Percentiles rank a stretch among this genome's conserved stretches.
These are phyloP conservation scores for Solanum appendiculatum DNA, from an alignment of 257 asterid genomes.

Conservation along the genomic window DNA sequence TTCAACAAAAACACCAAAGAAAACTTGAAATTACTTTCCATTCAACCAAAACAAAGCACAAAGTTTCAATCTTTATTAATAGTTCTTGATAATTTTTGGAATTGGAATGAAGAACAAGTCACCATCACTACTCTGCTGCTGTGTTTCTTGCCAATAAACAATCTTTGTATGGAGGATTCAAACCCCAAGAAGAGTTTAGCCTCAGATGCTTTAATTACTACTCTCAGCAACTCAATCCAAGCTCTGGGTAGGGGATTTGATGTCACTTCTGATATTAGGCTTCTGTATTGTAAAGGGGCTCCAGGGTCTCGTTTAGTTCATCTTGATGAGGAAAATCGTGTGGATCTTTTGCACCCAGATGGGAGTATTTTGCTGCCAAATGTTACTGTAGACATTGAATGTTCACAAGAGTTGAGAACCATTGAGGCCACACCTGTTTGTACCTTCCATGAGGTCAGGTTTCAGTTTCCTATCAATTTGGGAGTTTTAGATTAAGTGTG, in stretches of 20 bases:
- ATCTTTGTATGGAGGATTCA: background rate
- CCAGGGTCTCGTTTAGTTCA: slow-evolving; percentile 74
- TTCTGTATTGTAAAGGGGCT: slow-evolving; percentile 85
- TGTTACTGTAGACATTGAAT: slow-evolving; percentile 77
- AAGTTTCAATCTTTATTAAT: slow-evolving; percentile 14
- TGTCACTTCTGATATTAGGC: slow-evolving; percentile 95
- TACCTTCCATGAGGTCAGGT: slow-evolving; percentile 71
- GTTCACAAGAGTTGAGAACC: slow-evolving; percentile 29
- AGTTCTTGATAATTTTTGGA: background rate
- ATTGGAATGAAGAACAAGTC: slow-evolving; percentile 9
- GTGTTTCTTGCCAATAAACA: background rate
- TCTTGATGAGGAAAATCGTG: slow-evolving; percentile 47
- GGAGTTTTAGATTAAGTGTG: background rate
- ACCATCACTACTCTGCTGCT: background rate
- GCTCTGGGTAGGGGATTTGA: slow-evolving; percentile 98
- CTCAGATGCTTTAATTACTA: slow-evolving; percentile 53
- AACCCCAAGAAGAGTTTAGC: background rate
- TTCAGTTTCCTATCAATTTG: background rate
- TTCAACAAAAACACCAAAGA: background rate
- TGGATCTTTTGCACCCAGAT: slow-evolving; percentile 48
- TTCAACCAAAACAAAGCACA: background rate
- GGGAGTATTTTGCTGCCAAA: slow-evolving; percentile 50
- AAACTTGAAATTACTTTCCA: background rate
- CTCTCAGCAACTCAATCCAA: slow-evolving; percentile 85
- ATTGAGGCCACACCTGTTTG: slow-evolving; percentile 58